Evolutionary conservation across 805 yeast species (phyloP).

Genomic region (Candida krabiensis): DNA sequence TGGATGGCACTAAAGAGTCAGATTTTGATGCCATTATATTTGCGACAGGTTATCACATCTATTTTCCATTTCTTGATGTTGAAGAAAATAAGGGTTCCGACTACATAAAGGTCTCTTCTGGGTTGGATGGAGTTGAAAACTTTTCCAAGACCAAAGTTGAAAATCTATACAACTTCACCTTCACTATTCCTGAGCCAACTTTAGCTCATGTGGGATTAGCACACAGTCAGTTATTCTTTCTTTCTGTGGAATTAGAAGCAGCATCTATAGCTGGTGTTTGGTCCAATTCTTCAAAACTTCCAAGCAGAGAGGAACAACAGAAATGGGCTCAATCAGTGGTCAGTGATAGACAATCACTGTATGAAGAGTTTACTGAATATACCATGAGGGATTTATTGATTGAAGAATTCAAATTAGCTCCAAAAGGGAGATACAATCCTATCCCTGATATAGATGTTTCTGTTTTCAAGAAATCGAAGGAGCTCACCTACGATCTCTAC

Average conservation of each 20-base stretch:
- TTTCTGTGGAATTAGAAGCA: conserved; percentile 46
- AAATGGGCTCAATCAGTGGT: conserved; percentile 2
- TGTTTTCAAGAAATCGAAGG: conserved; percentile 2
- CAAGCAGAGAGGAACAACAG: conserved; percentile 3
- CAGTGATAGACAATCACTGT: neutral
- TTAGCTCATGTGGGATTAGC: conserved; percentile 39
- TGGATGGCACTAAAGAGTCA: conserved; percentile 44
- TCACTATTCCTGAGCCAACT: conserved; percentile 40
- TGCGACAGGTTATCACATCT: conserved; percentile 70
- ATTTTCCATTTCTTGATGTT: conserved; percentile 52
- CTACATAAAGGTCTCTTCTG: conserved; percentile 33
- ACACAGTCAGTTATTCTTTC: conserved; percentile 41
- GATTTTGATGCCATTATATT: conserved; percentile 58
- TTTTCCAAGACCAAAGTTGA: conserved; percentile 9
- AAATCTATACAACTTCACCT: conserved; percentile 29
- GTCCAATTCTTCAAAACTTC: conserved; percentile 34
- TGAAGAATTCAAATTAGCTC: conserved; percentile 8
- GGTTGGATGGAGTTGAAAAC: conserved; percentile 27
- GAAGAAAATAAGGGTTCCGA: conserved; percentile 23
- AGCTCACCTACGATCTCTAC: conserved; percentile 3
- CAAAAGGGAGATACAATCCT: conserved; percentile 5
- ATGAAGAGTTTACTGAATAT: conserved; percentile 7
- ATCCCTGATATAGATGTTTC: conserved; percentile 1
- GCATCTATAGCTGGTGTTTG: conserved; percentile 54
- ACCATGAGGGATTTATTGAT: conserved; percentile 2